Percentiles rank a stretch among this genome's conserved stretches.
phyloP scores from a whole-genome alignment of 108 stramenopile species.

The Pseudonitzschia multiseries region DNA sequence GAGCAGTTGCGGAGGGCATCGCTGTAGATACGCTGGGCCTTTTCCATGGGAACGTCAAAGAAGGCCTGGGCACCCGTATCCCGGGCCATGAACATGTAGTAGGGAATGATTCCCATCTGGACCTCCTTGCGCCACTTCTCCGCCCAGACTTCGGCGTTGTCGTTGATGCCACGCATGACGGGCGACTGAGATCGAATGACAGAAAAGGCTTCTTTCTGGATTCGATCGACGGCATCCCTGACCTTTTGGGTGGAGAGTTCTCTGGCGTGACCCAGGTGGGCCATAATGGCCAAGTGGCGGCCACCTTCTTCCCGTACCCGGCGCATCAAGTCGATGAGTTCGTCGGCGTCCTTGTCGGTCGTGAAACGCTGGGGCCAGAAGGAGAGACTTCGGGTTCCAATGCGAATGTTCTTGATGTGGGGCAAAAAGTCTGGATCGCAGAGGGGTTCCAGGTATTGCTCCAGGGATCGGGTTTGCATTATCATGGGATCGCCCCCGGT shows the following conservation, averaged over 20 bases:
- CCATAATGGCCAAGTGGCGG: conserved; percentile 61
- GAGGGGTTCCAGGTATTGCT: conserved; percentile 57
- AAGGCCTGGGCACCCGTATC: conserved; percentile 63
- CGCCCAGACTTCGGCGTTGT: conserved; percentile 57
- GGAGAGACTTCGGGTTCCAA: conserved; percentile 56
- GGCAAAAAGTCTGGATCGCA: conserved; percentile 47
- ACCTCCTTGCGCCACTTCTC: conserved; percentile 56
- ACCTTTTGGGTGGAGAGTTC: conserved; percentile 49
- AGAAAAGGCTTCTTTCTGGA: conserved; percentile 50
- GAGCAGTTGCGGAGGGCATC: conserved; percentile 49
- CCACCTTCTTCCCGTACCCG: conserved; percentile 49
- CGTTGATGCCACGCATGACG: conserved; percentile 63
- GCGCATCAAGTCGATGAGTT: conserved; percentile 45
- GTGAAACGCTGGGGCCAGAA: conserved; percentile 70
- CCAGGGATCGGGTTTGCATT: conserved; percentile 49
- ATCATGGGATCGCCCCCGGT: conserved; percentile 72
- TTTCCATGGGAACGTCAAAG: conserved; percentile 58
- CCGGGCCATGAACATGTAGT: conserved; percentile 71
- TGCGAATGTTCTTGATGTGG: conserved; percentile 62
- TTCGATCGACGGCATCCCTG: conserved; percentile 43
- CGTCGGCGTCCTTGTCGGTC: conserved; percentile 61
- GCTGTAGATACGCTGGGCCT: conserved; percentile 51
- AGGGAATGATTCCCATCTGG: conserved; percentile 58
- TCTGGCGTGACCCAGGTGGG: conserved; percentile 49
- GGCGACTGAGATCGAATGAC: conserved; percentile 64